These are phyloP conservation scores for Penicillium angulare DNA, from an alignment of 495 filamentous ascomycete genomes.

Conservation along the genomic window DNA sequence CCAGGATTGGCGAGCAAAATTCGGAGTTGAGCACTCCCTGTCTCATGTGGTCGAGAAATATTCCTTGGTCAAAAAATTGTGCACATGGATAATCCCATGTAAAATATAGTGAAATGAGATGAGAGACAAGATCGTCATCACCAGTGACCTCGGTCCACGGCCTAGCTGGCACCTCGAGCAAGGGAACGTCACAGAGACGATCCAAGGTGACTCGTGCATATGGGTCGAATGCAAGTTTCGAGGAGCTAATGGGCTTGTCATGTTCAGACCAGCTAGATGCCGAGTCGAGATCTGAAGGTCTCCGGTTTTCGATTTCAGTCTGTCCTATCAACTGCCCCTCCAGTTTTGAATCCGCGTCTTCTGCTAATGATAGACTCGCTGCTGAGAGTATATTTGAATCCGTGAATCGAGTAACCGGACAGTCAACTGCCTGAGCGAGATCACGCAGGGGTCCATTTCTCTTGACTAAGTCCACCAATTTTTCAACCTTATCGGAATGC, in stretches of 20 bases:
- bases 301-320: background rate
- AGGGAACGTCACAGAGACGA: constrained; percentile 36
- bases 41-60: constrained; percentile 35
- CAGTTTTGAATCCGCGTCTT: constrained; percentile 4
- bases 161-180: constrained; percentile 33
- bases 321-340: background rate
- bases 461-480: constrained; percentile 29
- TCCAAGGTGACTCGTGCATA: constrained; percentile 35
- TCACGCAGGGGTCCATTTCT: constrained; percentile 20
- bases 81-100: constrained; percentile 43
- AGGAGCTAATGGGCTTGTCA: constrained; percentile 11
- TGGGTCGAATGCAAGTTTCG: constrained; percentile 11
- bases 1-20: constrained; percentile 37
- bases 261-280: constrained; percentile 7
- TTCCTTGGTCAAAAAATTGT: constrained; percentile 34
- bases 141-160: constrained; percentile 50
- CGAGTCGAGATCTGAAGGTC: constrained; percentile 11
- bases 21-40: constrained; percentile 19
- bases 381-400: constrained; percentile 12
- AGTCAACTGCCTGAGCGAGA: constrained; percentile 23
- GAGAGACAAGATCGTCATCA: constrained; percentile 45
- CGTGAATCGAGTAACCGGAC: constrained; percentile 13
- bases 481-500: constrained; percentile 20
- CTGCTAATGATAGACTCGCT: constrained; percentile 9
- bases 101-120: constrained; percentile 48